phyloP scores from a whole-genome alignment of 169 alveolate species.

The Cryptosporidium viatorum region DNA sequence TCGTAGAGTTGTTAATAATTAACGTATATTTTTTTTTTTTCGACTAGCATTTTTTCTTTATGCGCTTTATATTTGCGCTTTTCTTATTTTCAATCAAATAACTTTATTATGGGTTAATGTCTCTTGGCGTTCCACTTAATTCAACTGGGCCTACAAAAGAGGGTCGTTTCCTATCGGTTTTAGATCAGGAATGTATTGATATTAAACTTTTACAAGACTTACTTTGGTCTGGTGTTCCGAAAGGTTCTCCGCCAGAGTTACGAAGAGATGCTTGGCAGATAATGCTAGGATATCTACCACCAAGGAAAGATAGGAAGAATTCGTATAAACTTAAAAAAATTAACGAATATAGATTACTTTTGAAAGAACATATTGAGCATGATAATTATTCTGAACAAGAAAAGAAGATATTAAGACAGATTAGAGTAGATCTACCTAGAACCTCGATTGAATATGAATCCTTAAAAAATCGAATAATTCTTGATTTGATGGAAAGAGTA shows the following conservation, averaged over 20 bases:
- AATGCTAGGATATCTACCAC: constrained; percentile 88
- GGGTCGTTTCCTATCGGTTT: constrained; percentile 48
- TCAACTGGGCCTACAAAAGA: constrained; percentile 25
- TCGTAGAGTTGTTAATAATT: constrained; percentile 85
- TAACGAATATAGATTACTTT: constrained; percentile 80
- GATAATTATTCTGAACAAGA: constrained; percentile 78
- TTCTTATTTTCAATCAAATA: neutral
- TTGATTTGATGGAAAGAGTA: constrained; percentile 89
- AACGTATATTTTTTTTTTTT: neutral
- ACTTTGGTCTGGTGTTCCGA: constrained; percentile 87
- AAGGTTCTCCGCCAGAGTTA: constrained; percentile 82
- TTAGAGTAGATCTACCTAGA: constrained; percentile 91
- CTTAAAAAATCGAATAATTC: constrained; percentile 85
- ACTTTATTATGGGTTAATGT: constrained; percentile 56
- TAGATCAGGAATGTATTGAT: constrained; percentile 64
- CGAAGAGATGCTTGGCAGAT: constrained; percentile 88
- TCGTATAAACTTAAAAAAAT: constrained; percentile 81
- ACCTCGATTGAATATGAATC: constrained; percentile 86
- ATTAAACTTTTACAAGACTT: constrained; percentile 47
- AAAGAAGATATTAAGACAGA: constrained; percentile 82
- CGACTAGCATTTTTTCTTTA: neutral
- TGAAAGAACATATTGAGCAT: constrained; percentile 78
- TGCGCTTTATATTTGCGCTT: constrained; percentile 27
- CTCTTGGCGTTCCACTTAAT: neutral
- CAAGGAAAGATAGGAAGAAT: constrained; percentile 80